Evolutionary conservation across 306 rosid genomes (phyloP), one percentile per base, ranked within the genome.

Genomic region (Cucurbita maxima): DNA sequence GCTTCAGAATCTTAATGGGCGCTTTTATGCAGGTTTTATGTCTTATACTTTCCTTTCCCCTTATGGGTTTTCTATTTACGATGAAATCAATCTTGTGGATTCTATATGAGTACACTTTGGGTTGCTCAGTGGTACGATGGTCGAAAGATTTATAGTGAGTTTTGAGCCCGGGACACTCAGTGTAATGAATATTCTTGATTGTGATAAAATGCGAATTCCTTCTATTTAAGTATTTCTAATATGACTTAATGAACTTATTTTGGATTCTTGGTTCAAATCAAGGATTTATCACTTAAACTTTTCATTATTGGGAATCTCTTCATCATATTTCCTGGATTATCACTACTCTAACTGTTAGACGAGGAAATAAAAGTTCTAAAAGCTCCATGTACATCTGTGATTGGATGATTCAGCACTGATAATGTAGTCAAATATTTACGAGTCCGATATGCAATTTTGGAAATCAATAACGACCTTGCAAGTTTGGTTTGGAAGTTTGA

Each of bases 1-100:
- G 9, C 92, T 95, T 22, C 83, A 83, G 76, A 89, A 88, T 82
- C 97, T 95, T 71, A 86, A 81, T 74, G 99, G 99, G 37, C 86
- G 97, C 74, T 90, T 92, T 79, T 92, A 92, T 79, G 91, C 98
- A 67, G 98, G 98, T 92, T 67, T 12, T 56, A 38, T 58, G 67
- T 57, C 55, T 36, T 2, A 1, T 30, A 7, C 41, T 25, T 53
- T 30, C 14, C 25, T 9, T 7, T 55, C 20, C 22, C 34, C 10
- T n/a, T 3, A 16, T 1, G 5, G 6, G 3, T 47, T 69, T 11
- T 50, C 25, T 18, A 40, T 63, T 9, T 50, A 18, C 10, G 6
- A 40, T 3, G 12, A 22, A 63, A 63, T 18, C 15, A 38, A 40
- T 38, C 50, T 5, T 41, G 30, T 63, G 71, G 30, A 10, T 47